Percentiles rank a stretch among this genome's conserved stretches.
These are phyloP conservation scores for Candida sp. DNA, from an alignment of 1,139 yeast genomes.

Conservation along the genomic window DNA sequence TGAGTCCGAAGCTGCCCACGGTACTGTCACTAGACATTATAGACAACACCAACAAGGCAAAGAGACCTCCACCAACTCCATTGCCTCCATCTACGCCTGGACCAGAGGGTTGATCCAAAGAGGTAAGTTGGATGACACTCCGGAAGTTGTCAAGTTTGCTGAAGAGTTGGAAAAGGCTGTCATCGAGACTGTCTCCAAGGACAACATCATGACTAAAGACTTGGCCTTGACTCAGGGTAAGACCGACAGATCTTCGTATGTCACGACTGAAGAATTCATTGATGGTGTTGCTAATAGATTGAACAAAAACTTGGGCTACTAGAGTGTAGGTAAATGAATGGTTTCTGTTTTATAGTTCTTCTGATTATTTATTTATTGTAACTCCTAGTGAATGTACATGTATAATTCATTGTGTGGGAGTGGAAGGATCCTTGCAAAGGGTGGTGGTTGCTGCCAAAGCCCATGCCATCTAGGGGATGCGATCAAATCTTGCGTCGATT, in stretches of 20 bases:
- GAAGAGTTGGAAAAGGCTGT: slow-evolving; percentile 80
- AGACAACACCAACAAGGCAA: slow-evolving; percentile 95
- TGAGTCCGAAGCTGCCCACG: slow-evolving; percentile 98
- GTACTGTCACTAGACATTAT: slow-evolving; percentile 96
- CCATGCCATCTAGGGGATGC: too few relatives aligned
- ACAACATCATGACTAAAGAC: slow-evolving; percentile 95
- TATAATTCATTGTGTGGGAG: background rate
- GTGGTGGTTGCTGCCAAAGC: too few relatives aligned
- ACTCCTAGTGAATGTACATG: background rate
- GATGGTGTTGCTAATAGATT: slow-evolving; percentile 66
- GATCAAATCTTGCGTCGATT: too few relatives aligned
- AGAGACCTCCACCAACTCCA: slow-evolving; percentile 97
- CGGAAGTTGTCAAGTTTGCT: slow-evolving; percentile 83
- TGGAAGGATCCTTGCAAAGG: too few relatives aligned
- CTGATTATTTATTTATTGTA: slow-evolving; percentile 8
- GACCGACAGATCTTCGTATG: slow-evolving; percentile 80
- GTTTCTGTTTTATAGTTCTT: slow-evolving; percentile 1
- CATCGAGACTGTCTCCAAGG: slow-evolving; percentile 82
- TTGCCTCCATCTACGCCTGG: slow-evolving; percentile 99
- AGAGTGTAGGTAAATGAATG: background rate
- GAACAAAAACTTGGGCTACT: slow-evolving; percentile 30
- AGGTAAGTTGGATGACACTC: slow-evolving; percentile 86
- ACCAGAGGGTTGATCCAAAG: slow-evolving; percentile 91
- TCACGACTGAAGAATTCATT: slow-evolving; percentile 89
- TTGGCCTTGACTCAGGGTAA: slow-evolving; percentile 88